These are phyloP conservation scores for Suillus fuscotomentosus DNA, from an alignment of 768 basidiomycete species.

Conservation along the genomic window DNA sequence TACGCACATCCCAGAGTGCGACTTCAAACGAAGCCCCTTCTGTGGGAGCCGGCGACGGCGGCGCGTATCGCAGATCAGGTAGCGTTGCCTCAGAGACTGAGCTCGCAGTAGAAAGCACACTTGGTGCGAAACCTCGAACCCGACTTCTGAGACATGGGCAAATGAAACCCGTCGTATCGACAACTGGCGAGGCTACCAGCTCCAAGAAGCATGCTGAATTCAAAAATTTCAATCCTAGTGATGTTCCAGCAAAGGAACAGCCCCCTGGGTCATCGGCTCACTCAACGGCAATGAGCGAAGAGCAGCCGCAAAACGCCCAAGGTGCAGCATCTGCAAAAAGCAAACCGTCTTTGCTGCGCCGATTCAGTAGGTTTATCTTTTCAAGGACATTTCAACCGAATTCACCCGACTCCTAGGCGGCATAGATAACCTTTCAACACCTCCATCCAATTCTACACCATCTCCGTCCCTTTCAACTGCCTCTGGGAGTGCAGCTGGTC, in stretches of 20 bases:
- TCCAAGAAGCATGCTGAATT: neutral
- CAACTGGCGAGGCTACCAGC: neutral
- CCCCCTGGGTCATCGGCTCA: neutral
- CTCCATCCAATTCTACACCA: neutral
- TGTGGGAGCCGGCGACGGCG: neutral
- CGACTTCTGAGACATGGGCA: neutral
- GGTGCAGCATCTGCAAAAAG: neutral
- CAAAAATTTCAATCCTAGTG: neutral
- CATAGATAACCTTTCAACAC: neutral
- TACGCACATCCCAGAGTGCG: neutral
- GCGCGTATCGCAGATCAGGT: neutral
- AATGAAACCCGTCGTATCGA: neutral
- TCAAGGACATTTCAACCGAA: neutral
- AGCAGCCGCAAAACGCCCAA: neutral
- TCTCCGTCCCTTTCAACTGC: neutral
- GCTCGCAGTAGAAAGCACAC: neutral
- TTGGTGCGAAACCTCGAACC: neutral
- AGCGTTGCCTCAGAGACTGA: neutral
- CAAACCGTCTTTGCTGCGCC: neutral
- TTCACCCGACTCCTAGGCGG: neutral
- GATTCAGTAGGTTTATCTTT: conserved; percentile 2
- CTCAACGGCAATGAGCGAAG: neutral
- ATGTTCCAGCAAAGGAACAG: neutral
- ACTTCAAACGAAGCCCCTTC: too few relatives aligned
- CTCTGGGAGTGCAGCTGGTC: neutral